Evolutionary conservation across 177 flowering plant genomes (phyloP).

Genomic region (Vitis hybrid): DNA sequence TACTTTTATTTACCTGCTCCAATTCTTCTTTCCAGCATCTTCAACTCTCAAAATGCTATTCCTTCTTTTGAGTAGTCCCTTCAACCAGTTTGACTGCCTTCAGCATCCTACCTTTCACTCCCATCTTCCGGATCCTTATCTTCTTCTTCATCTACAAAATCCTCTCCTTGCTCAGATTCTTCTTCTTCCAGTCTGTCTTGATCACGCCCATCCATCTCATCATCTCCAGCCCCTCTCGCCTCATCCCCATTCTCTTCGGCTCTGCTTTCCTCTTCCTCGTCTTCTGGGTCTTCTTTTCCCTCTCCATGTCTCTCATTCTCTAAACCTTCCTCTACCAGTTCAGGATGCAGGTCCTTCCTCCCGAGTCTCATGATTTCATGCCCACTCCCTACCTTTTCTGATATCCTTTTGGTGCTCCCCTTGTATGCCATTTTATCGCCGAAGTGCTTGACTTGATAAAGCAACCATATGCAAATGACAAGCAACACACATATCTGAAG

Average conservation of each 20-base stretch:
- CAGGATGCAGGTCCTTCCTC: constrained; percentile 23
- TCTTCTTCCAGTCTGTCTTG: constrained; percentile 25
- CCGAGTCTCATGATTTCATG: constrained; percentile 19
- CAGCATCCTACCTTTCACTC: constrained; percentile 6
- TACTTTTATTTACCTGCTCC: too few species aligned
- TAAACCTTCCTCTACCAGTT: neutral
- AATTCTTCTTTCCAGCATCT: too few species aligned
- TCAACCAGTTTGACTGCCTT: neutral
- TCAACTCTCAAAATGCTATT: too few species aligned
- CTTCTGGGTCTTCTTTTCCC: constrained; percentile 7
- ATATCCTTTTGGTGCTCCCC: neutral
- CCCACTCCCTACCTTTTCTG: constrained; percentile 4
- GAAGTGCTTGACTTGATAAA: constrained; percentile 20
- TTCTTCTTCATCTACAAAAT: constrained; percentile 23
- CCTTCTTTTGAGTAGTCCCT: too few species aligned
- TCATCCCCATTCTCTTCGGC: constrained; percentile 10
- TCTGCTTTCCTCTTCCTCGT: constrained; percentile 13
- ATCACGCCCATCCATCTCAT: constrained; percentile 16
- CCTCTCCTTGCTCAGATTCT: constrained; percentile 22
- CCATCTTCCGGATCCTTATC: constrained; percentile 17
- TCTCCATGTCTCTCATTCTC: neutral
- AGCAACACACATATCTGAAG: constrained; percentile 23
- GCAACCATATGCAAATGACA: constrained; percentile 28
- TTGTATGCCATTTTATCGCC: constrained; percentile 1
- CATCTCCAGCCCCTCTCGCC: constrained; percentile 21